These are phyloP conservation scores for Pseudopyrenochaeta lycopersici DNA, from an alignment of 2,329 filamentous ascomycete species.

Conservation along the genomic window DNA sequence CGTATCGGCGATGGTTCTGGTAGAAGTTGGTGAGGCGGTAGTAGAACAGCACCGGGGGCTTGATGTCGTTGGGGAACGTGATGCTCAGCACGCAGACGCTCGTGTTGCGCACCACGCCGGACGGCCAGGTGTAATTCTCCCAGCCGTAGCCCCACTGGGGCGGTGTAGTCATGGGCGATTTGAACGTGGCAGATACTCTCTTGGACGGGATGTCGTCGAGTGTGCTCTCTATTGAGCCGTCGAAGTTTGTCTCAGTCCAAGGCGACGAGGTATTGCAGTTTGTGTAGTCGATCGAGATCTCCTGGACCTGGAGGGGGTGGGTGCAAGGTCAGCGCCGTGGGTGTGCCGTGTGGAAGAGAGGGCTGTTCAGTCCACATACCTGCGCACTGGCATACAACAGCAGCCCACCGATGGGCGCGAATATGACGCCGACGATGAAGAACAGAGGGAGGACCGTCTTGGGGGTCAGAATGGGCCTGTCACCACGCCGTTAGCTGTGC, in stretches of 20 bases:
- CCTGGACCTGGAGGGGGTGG: constrained; percentile 94
- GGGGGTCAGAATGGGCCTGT: constrained; percentile 89
- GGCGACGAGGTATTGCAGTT: constrained; percentile 71
- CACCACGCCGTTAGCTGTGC: constrained; percentile 49
- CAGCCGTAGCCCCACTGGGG: constrained; percentile 45
- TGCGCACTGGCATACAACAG: constrained; percentile 85
- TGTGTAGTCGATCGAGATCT: constrained; percentile 91
- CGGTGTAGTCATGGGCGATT: constrained; percentile 54
- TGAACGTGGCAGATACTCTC: constrained; percentile 76
- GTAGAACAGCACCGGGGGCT: constrained; percentile 87
- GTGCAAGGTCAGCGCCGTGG: no score
- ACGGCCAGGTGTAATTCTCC: constrained; percentile 49
- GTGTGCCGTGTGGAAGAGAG: constrained; percentile 3
- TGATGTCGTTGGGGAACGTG: constrained; percentile 78
- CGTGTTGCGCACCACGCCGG: constrained; percentile 41
- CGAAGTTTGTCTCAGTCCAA: constrained; percentile 23
- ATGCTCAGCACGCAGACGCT: constrained; percentile 78
- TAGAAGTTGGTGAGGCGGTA: constrained; percentile 98
- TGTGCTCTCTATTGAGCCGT: constrained; percentile 25
- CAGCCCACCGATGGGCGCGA: constrained; percentile 89
- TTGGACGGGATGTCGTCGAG: constrained; percentile 64
- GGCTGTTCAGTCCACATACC: constrained; percentile 59
- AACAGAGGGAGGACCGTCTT: constrained; percentile 93
- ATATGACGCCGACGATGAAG: constrained; percentile 89
- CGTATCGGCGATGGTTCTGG: constrained; percentile 97